Base-by-base conservation (phyloP, 2,329 filamentous ascomycete species). In the Paecilomyces formosus region DNA sequence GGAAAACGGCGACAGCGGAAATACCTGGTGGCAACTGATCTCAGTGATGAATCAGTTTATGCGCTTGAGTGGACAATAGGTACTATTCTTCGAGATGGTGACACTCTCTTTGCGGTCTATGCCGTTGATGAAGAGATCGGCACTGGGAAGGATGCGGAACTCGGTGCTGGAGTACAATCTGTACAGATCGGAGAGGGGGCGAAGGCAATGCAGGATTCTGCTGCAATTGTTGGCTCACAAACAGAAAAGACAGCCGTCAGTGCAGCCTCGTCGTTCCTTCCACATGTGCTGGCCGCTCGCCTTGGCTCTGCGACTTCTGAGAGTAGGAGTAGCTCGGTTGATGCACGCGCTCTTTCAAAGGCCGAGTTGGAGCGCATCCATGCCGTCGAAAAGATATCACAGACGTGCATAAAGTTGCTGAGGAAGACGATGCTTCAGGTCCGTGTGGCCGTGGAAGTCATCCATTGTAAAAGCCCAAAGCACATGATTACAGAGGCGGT, bases 1-100 rank as follows among this genome's bases (percentile, higher is more conserved):
- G 90, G 91, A 56, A 82, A 90, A 55, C 85, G 89, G 55, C 85
- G 89, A 56, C 84, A 93, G 61, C 85, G 94, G 56, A 95, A 94
- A 67, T 99, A 97, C 70, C 79, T 99, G 15, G 92, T 97, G n/a
- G 93, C 94, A 2, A 97, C 91, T 0, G 94, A 99, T 73, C 78
- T 97, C 3, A 97, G 92, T 65, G 90, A 94, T 39, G 94, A 99
- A 76, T 92, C 93, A 3, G 90, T 90, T 6, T 95, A 97, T 72
- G 94, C 94, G 1, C 81, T 99, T 31, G 94, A 99, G 73, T 99
- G 94, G 94, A 94, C 93, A 0, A 92, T 99, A 58, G 94, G 94
- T 7, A 97, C 93, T 0, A 92, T 97, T 5, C 80, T 99, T 30
- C 85, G 94, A 54, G 92, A 97, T 66, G 94, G 94, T 7, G 94